Evolutionary conservation across 2,329 filamentous ascomycete genomes (phyloP).

Genomic region (Biscogniauxia marginata): DNA sequence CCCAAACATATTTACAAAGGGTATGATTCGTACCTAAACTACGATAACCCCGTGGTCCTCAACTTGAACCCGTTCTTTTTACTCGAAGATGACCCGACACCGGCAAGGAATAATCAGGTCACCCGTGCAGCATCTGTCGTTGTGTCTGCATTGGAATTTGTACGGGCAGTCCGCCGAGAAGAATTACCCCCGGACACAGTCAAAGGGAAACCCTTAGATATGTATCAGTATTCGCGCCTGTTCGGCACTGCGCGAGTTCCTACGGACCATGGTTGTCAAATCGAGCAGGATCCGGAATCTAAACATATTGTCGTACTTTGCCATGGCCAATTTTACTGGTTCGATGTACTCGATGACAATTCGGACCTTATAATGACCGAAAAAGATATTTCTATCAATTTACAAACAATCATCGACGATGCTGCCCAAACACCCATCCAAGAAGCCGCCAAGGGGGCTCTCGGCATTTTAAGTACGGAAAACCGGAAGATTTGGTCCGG

Average conservation of each 20-base stretch:
- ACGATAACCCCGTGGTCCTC: slow-evolving; percentile 93
- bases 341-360: slow-evolving; percentile 93
- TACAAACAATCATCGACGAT: slow-evolving; percentile 90
- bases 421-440: slow-evolving; percentile 86
- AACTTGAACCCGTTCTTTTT: slow-evolving; percentile 98
- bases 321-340: slow-evolving; percentile 98
- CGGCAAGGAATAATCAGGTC: slow-evolving; percentile 93
- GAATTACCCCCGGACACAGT: slow-evolving; percentile 88
- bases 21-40: slow-evolving; percentile 99
- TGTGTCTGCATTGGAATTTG: slow-evolving; percentile 86
- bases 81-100: slow-evolving; percentile 94
- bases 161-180: slow-evolving; percentile 87
- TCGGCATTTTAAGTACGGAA: slow-evolving; percentile 93
- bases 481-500: slow-evolving; percentile 96
- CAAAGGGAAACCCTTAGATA: slow-evolving; percentile 82
- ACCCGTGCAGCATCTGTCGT: slow-evolving; percentile 90
- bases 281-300: slow-evolving; percentile 89
- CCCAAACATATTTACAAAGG: slow-evolving; percentile 49
- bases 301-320: slow-evolving; percentile 93
- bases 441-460: slow-evolving; percentile 89
- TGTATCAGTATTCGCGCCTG: slow-evolving; percentile 96
- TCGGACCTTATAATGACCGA: slow-evolving; percentile 96
- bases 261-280: slow-evolving; percentile 91
- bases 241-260: slow-evolving; percentile 95
- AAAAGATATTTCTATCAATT: slow-evolving; percentile 85